These are phyloP conservation scores for Psilocybe cubensis DNA, from an alignment of 768 basidiomycete species.

Conservation along the genomic window DNA sequence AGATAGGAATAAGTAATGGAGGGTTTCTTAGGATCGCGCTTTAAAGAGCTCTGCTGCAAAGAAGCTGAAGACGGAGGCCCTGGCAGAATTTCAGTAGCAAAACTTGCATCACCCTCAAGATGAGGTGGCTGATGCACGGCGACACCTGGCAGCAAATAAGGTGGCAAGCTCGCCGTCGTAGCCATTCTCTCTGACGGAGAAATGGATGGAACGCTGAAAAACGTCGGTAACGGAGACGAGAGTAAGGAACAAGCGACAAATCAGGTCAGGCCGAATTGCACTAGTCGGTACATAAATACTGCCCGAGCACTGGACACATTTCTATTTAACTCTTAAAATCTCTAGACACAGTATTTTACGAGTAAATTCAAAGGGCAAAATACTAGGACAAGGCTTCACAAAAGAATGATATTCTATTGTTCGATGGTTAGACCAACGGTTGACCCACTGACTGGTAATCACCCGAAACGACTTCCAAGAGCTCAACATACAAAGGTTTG, in stretches of 20 bases:
- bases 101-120: constrained; percentile 78
- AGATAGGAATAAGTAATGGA: constrained; percentile 74
- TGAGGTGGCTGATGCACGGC: constrained; percentile 77
- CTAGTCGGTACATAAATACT: constrained; percentile 18
- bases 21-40: constrained; percentile 83
- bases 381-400: not conserved
- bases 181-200: constrained; percentile 54
- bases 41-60: constrained; percentile 69
- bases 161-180: constrained; percentile 71
- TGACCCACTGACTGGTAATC: not conserved
- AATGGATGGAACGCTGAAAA: constrained; percentile 25
- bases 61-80: constrained; percentile 80
- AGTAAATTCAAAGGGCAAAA: not conserved
- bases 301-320: constrained; percentile 19
- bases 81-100: constrained; percentile 90
- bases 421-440: not conserved
- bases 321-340: constrained; percentile 5
- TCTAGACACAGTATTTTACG: constrained; percentile 1
- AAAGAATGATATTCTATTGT: not conserved
- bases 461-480: not conserved
- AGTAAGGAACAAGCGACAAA: constrained; percentile 40
- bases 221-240: constrained; percentile 29
- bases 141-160: constrained; percentile 74
- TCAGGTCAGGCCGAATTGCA: constrained; percentile 33
- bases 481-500: not conserved